phyloP scores from a whole-genome alignment of 2,329 filamentous ascomycete species.

The Fusarium xyrophilum region DNA sequence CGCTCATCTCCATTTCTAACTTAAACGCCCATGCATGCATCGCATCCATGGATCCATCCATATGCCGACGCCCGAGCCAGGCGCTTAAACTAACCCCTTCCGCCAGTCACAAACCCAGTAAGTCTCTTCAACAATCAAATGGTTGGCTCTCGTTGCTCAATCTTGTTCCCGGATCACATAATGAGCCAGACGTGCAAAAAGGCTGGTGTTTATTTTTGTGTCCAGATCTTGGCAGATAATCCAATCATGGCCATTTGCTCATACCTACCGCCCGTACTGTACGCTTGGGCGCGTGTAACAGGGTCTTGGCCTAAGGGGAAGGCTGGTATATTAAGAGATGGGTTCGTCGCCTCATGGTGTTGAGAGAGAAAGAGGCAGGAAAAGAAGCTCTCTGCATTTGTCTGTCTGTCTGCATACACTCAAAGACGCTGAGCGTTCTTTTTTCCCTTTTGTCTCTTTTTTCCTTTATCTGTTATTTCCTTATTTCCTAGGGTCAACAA shows the following conservation, averaged over 20 bases:
- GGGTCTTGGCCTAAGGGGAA: slow-evolving; percentile 10
- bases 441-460: slow-evolving; percentile 22
- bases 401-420: slow-evolving; percentile 22
- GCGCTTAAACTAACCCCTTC: slow-evolving; percentile 27
- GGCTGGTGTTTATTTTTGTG: slow-evolving; percentile 31
- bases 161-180: slow-evolving; percentile 26
- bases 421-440: slow-evolving; percentile 33
- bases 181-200: slow-evolving; percentile 16
- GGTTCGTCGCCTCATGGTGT: slow-evolving; percentile 16
- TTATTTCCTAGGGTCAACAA: slow-evolving; percentile 36
- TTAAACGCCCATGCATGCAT: slow-evolving; percentile 20
- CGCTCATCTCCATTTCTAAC: slow-evolving; percentile 5
- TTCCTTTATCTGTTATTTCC: slow-evolving; percentile 37
- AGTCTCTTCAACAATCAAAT: slow-evolving; percentile 2
- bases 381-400: slow-evolving; percentile 32
- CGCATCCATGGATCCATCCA: not conserved
- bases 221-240: slow-evolving; percentile 15
- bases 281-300: slow-evolving; percentile 16
- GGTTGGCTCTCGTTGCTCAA: slow-evolving; percentile 26
- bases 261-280: slow-evolving; percentile 26
- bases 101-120: slow-evolving; percentile 27
- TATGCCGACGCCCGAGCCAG: slow-evolving; percentile 31
- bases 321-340: slow-evolving; percentile 41
- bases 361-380: slow-evolving; percentile 28
- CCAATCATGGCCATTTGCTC: slow-evolving; percentile 21